Evolutionary conservation across 2,329 filamentous ascomycete genomes (phyloP).

Genomic region (Alternaria tenuissima): DNA sequence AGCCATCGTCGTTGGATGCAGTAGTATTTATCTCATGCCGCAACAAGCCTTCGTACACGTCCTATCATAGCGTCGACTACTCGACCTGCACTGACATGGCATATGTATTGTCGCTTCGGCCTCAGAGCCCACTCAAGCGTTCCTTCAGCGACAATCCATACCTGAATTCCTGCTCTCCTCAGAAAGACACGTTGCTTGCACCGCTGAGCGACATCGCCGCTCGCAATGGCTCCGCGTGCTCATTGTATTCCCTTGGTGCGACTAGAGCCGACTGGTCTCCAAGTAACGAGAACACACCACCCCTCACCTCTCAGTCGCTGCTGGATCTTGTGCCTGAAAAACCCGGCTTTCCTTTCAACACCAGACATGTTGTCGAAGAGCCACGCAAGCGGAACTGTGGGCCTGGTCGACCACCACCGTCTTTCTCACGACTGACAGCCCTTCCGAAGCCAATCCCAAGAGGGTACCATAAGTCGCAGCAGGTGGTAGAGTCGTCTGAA

Average conservation of each 20-base stretch:
- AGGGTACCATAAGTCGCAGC: slow-evolving; percentile 10
- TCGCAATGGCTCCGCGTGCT: slow-evolving; percentile 48
- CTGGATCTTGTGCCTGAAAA: slow-evolving; percentile 42
- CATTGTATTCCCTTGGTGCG: slow-evolving; percentile 43
- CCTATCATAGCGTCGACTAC: slow-evolving; percentile 33
- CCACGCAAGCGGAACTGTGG: slow-evolving; percentile 36
- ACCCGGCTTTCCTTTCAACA: slow-evolving; percentile 6
- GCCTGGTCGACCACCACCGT: slow-evolving; percentile 26
- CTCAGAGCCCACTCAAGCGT: slow-evolving; percentile 52
- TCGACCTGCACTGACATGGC: slow-evolving; percentile 42
- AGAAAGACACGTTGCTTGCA: slow-evolving; percentile 33
- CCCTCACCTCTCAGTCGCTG: slow-evolving; percentile 44
- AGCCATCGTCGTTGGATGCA: slow-evolving; percentile 39
- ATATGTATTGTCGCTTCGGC: slow-evolving; percentile 51
- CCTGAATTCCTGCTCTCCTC: slow-evolving; percentile 45
- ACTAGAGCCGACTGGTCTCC: slow-evolving; percentile 34
- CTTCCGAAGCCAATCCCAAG: slow-evolving; percentile 24
- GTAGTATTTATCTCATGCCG: slow-evolving; percentile 52
- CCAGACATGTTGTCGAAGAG: slow-evolving; percentile 17
- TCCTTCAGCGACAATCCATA: slow-evolving; percentile 53
- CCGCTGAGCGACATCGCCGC: slow-evolving; percentile 40
- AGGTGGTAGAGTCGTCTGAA: slow-evolving; percentile 7
- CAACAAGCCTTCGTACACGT: slow-evolving; percentile 28
- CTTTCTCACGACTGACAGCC: slow-evolving; percentile 19
- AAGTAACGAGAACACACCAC: slow-evolving; percentile 46